Evolutionary conservation across 345 rosid species (phyloP).

Genomic region (Euphorbia peplus): DNA sequence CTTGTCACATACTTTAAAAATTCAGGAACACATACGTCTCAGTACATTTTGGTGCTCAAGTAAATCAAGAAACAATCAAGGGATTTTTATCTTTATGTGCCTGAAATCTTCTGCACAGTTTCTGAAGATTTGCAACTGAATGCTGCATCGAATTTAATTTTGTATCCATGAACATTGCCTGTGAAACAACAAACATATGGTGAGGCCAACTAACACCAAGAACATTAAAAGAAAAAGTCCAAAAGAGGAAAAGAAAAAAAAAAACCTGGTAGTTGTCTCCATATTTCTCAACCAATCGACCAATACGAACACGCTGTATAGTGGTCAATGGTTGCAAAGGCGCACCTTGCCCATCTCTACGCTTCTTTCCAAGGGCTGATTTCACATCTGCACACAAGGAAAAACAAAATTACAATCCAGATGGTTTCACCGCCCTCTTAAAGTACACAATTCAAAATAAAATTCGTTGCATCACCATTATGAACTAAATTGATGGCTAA

Average conservation of each 20-base stretch:
- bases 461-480: too few species aligned
- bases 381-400: slow-evolving; percentile 54
- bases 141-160: slow-evolving; percentile 91
- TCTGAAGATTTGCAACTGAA: slow-evolving; percentile 58
- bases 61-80: slow-evolving; percentile 28
- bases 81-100: slow-evolving; percentile 59
- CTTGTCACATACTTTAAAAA: neutral
- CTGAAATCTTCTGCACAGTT: slow-evolving; percentile 63
- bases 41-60: neutral
- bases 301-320: slow-evolving; percentile 59
- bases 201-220: neutral
- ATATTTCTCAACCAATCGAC: slow-evolving; percentile 63
- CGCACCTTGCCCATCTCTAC: slow-evolving; percentile 79
- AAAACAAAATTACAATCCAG: neutral
- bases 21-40: neutral
- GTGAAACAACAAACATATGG: slow-evolving; percentile 16
- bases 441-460: too few species aligned
- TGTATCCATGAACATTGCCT: slow-evolving; percentile 84
- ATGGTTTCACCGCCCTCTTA: too few species aligned
- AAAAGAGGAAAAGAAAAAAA: neutral
- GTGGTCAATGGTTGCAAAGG: slow-evolving; percentile 73
- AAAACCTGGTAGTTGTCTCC: slow-evolving; percentile 78
- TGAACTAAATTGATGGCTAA: neutral
- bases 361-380: slow-evolving; percentile 80
- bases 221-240: neutral